Evolutionary conservation across 2,329 filamentous ascomycete species (phyloP), one percentile per base, ranked within the genome.

Genomic region (Exserohilum rostratum): DNA sequence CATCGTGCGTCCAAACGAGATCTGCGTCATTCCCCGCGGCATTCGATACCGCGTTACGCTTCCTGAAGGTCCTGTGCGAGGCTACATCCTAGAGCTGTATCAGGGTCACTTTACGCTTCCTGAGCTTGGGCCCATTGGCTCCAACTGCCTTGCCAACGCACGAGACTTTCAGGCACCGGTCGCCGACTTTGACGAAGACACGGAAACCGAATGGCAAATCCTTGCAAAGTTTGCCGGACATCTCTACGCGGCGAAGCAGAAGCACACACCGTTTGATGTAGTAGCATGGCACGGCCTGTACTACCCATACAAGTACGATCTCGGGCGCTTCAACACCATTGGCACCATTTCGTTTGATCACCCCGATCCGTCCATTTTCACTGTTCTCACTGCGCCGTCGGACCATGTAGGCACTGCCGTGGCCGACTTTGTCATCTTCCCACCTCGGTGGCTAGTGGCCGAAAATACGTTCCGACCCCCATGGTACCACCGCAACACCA

Each of bases 241-340:
- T 37, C 82, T 88, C 33, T 88, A 87, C 65, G 77, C 76, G 18
- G 85, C 82, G 50, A 80, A 79, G 18, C 87, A 90, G 67, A 78
- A 78, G 18, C 87, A 90, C 67, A 86, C 82, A 2, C 87, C 88
- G 0, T 90, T 89, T 65, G 87, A 90, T 61, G 87, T 90, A 1
- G 85, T 89, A 0, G 87, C 86, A 2, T 90, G 87, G 87, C 87
- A 89, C 62, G 87, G 87, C n/a, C 86, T 84, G 46, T 88, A 88
- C 63, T 85, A 85, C 49, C 82, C 82, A 0, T 84, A 83, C 75
- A 84, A 84, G 64, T 84, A 83, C 72, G 82, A 83, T 57, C 74
- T 84, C 11, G 81, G 78, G 76, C 87, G 78, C 68, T 88, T 80
- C 81, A 82, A 74, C 73, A 84, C 71, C 11, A 79, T 83, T 40